Percentiles rank a stretch among this genome's conserved stretches.
Evolutionary conservation across 345 rosid species (phyloP).

Genomic region (Linum usitatissimum): DNA sequence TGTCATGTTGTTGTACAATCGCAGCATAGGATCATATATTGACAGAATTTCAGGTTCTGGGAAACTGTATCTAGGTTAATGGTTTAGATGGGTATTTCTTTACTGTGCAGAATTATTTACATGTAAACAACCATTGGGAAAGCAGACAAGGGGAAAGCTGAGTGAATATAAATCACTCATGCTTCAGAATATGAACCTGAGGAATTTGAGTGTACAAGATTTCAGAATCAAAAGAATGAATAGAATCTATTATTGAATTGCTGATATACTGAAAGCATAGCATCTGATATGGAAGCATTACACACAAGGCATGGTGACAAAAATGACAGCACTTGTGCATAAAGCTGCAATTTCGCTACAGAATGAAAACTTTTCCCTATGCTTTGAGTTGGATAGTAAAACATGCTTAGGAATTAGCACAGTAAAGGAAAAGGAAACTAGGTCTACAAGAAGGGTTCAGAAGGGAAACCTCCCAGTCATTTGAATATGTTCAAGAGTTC

Average conservation of each 20-base stretch:
- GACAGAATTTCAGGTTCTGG: no score
- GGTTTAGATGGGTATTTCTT: no score
- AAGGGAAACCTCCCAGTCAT: constrained; percentile 10
- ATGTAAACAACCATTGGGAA: background rate
- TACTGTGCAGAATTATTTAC: background rate
- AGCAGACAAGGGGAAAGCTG: background rate
- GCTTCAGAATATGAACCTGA: no score
- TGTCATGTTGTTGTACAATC: no score
- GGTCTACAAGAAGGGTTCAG: background rate
- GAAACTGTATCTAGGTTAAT: no score
- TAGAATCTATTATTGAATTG: background rate
- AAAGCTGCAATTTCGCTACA: background rate
- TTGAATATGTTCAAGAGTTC: constrained; percentile 10
- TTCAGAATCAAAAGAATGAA: background rate
- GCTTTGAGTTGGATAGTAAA: background rate
- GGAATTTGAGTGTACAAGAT: background rate
- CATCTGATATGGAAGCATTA: background rate
- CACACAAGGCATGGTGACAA: background rate
- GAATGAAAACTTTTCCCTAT: background rate
- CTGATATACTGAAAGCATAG: background rate
- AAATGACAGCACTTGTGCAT: background rate
- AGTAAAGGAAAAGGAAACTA: background rate
- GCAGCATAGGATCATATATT: no score
- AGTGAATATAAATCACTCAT: no score
- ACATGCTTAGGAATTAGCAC: background rate